Evolutionary conservation across 2,329 filamentous ascomycete species (phyloP).

Genomic region (Monosporascus ibericus): DNA sequence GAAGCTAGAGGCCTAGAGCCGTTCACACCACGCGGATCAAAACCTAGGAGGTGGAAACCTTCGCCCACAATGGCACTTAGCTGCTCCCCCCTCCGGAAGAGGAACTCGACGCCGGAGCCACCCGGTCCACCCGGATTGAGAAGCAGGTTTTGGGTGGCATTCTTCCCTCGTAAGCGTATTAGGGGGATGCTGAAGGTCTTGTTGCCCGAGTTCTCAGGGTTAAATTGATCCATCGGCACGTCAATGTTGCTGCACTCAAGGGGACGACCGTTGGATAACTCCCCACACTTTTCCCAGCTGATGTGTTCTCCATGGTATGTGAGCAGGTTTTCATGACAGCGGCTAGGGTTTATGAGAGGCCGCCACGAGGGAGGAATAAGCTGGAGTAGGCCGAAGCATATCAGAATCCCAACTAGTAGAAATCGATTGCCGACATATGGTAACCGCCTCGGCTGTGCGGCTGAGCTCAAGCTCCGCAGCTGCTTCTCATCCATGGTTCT

Average conservation of each 20-base stretch:
- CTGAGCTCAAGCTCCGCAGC: too few species aligned
- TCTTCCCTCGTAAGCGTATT: constrained; percentile 35
- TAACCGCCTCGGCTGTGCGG: too few species aligned
- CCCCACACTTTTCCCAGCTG: constrained; percentile 34
- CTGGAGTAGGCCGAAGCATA: neutral
- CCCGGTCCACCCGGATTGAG: constrained; percentile 45
- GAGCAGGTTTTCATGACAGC: neutral
- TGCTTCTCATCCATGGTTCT: too few species aligned
- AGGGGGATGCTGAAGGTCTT: constrained; percentile 39
- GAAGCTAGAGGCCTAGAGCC: constrained; percentile 26
- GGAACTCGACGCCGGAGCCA: constrained; percentile 32
- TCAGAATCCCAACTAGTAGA: constrained; percentile 12
- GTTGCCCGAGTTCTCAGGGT: constrained; percentile 21
- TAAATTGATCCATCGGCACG: constrained; percentile 43
- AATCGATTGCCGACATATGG: too few species aligned
- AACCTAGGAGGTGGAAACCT: constrained; percentile 38
- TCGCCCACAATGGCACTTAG: constrained; percentile 35
- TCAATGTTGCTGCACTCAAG: constrained; percentile 37
- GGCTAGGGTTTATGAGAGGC: neutral
- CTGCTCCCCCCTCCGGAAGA: constrained; percentile 28
- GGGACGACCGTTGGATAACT: constrained; percentile 23
- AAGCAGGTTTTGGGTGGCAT: constrained; percentile 37
- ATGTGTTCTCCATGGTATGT: constrained; percentile 30
- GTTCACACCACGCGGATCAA: constrained; percentile 43
- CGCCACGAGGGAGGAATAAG: neutral